Percentiles rank a stretch among this genome's conserved stretches.
Evolutionary conservation across 1,284 basidiomycete species (phyloP).

Genomic region (Apiotrichum mycotoxinovorans): DNA sequence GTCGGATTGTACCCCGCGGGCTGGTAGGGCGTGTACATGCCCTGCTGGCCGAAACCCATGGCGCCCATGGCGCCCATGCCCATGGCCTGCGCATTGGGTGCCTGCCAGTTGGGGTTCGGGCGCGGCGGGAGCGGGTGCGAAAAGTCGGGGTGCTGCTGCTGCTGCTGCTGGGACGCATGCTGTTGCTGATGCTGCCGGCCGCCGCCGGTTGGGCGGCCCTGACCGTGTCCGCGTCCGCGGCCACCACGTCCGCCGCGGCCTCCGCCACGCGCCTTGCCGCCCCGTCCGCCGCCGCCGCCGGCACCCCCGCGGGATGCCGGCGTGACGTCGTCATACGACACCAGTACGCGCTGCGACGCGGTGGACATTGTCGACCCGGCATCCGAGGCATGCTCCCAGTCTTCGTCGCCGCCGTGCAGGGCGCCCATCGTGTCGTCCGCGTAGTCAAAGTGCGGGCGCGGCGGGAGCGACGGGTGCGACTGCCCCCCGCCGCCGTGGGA

Average conservation of each 20-base stretch:
- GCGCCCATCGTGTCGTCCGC: conserved; percentile 23
- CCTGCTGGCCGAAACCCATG: not conserved
- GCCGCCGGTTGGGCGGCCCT: not conserved
- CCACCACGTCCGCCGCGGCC: conserved; percentile 21
- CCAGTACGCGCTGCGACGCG: conserved; percentile 8
- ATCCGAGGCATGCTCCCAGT: conserved; percentile 25
- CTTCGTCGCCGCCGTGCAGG: conserved; percentile 27
- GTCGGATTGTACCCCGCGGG: conserved; percentile 13
- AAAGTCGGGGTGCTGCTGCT: not conserved
- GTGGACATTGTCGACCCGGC: not conserved
- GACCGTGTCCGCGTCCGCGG: conserved; percentile 24
- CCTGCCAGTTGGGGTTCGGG: conserved; percentile 2
- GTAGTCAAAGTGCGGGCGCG: conserved; percentile 42
- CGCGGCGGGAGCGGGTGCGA: conserved; percentile 6
- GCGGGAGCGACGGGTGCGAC: conserved; percentile 20
- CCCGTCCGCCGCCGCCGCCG: not conserved
- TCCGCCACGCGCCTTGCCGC: conserved; percentile 1
- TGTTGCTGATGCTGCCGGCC: not conserved
- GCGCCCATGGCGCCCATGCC: too few species aligned
- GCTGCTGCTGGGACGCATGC: not conserved
- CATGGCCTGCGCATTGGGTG: not conserved
- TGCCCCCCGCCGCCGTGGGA: too few species aligned
- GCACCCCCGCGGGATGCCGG: not conserved
- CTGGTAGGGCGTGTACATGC: conserved; percentile 8
- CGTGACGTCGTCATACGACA: conserved; percentile 22